These are phyloP conservation scores for Trametes polyzona DNA, from an alignment of 1,284 basidiomycete genomes.

Conservation along the genomic window DNA sequence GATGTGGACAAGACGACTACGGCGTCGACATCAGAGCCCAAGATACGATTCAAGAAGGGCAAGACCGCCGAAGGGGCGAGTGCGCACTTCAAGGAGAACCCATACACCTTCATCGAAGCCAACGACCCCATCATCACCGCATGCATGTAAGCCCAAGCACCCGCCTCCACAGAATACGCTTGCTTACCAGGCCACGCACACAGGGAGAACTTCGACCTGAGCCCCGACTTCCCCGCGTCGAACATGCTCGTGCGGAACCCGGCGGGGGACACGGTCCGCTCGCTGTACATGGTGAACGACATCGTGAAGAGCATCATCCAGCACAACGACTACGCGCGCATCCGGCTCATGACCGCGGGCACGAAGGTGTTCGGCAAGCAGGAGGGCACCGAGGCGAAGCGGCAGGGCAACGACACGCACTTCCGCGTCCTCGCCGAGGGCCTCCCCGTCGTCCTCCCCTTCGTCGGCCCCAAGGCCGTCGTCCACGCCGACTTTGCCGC, in stretches of 20 bases:
- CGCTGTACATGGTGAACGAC: slow-evolving; percentile 90
- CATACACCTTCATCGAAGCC: slow-evolving; percentile 80
- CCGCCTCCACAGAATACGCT: neutral
- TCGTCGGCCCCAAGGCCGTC: slow-evolving; percentile 68
- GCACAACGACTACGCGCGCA: slow-evolving; percentile 83
- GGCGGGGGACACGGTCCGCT: slow-evolving; percentile 76
- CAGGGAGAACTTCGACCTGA: slow-evolving; percentile 79
- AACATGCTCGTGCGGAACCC: slow-evolving; percentile 91
- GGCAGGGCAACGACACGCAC: slow-evolving; percentile 55
- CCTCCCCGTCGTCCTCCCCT: slow-evolving; percentile 81
- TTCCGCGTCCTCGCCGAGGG: slow-evolving; percentile 88
- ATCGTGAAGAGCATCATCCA: slow-evolving; percentile 80
- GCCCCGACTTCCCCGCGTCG: slow-evolving; percentile 71
- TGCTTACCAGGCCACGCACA: neutral
- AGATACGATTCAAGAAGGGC: slow-evolving; percentile 31
- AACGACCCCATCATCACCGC: slow-evolving; percentile 71
- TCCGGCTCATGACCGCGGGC: slow-evolving; percentile 90
- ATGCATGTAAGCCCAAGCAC: slow-evolving; percentile 62
- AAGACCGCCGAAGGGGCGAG: slow-evolving; percentile 40
- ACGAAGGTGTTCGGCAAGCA: slow-evolving; percentile 84
- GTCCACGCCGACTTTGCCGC: slow-evolving; percentile 61
- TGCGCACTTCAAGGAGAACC: slow-evolving; percentile 85
- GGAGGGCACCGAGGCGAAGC: slow-evolving; percentile 46
- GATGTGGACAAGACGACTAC: slow-evolving; percentile 25
- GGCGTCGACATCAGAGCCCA: slow-evolving; percentile 12